phyloP scores from a whole-genome alignment of 352 stramenopile genomes.

The Phytopythium sindhum region DNA sequence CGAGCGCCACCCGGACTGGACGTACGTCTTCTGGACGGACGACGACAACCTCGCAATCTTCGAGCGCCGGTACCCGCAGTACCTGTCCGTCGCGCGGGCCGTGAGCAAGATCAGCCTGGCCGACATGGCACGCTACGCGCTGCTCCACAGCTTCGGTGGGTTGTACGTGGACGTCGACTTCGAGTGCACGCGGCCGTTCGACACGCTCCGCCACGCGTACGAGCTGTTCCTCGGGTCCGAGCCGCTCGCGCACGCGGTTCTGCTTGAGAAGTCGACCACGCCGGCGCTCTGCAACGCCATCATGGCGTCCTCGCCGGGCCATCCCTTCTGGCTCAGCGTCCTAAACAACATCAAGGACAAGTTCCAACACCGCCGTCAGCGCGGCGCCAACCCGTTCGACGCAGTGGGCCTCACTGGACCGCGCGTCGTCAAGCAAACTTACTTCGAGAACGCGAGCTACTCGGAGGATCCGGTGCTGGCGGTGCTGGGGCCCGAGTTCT shows the following conservation, averaged over 20 bases:
- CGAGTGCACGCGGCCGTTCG: constrained; percentile 42
- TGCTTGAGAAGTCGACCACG: constrained; percentile 33
- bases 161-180: constrained; percentile 56
- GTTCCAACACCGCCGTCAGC: constrained; percentile 18
- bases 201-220: constrained; percentile 25
- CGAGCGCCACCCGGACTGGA: constrained; percentile 34
- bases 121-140: constrained; percentile 52
- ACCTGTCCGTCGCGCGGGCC: constrained; percentile 29
- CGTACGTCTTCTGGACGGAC: constrained; percentile 61
- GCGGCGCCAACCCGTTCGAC: constrained; percentile 16
- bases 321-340: constrained; percentile 51
- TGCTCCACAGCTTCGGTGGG: constrained; percentile 45
- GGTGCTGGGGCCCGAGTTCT: constrained; percentile 38
- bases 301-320: constrained; percentile 42
- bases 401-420: constrained; percentile 45
- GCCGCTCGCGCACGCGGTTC: constrained; percentile 33
- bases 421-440: constrained; percentile 45
- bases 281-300: constrained; percentile 49
- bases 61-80: constrained; percentile 40
- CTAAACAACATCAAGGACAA: constrained; percentile 44
- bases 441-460: constrained; percentile 8
- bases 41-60: constrained; percentile 52
- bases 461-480: constrained; percentile 9
- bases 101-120: constrained; percentile 44
- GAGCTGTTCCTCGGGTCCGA: constrained; percentile 47